Evolutionary conservation across 805 yeast species (phyloP).

Genomic region (Pichia sporocuriosa): DNA sequence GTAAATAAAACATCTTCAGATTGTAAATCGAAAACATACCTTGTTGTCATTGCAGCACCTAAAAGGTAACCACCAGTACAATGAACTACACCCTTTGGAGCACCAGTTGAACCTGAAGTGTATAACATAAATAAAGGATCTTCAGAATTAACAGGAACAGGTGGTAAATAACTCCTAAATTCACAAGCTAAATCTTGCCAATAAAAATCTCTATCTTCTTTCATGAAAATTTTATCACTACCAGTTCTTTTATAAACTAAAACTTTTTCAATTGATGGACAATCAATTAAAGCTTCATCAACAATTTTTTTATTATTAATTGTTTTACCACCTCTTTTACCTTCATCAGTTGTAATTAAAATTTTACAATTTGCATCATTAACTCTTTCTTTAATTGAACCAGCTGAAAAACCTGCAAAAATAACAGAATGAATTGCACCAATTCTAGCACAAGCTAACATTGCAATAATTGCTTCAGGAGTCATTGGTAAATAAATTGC

Average conservation of each 20-base stretch:
- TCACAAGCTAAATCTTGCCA: conserved; percentile 88
- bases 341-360: conserved; percentile 92
- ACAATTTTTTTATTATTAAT: conserved; percentile 90
- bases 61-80: conserved; percentile 90
- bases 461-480: conserved; percentile 91
- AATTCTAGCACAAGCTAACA: conserved; percentile 85
- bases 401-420: conserved; percentile 94
- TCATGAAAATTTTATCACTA: conserved; percentile 61
- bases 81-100: conserved; percentile 97
- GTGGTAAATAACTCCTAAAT: conserved; percentile 81
- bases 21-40: conserved; percentile 90
- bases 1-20: conserved; percentile 84
- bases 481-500: conserved; percentile 97
- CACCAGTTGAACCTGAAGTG: conserved; percentile 97
- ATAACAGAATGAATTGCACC: conserved; percentile 97
- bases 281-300: conserved; percentile 79
- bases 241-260: conserved; percentile 89
- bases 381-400: conserved; percentile 86
- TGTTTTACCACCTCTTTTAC: conserved; percentile 91
- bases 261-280: conserved; percentile 74
- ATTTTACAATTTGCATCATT: conserved; percentile 79
- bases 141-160: conserved; percentile 81
- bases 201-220: conserved; percentile 80
- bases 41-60: conserved; percentile 88
- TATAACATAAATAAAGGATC: conserved; percentile 93